Evolutionary conservation across 2,329 filamentous ascomycete species (phyloP).

Genomic region (Diaporthe aspalathi): DNA sequence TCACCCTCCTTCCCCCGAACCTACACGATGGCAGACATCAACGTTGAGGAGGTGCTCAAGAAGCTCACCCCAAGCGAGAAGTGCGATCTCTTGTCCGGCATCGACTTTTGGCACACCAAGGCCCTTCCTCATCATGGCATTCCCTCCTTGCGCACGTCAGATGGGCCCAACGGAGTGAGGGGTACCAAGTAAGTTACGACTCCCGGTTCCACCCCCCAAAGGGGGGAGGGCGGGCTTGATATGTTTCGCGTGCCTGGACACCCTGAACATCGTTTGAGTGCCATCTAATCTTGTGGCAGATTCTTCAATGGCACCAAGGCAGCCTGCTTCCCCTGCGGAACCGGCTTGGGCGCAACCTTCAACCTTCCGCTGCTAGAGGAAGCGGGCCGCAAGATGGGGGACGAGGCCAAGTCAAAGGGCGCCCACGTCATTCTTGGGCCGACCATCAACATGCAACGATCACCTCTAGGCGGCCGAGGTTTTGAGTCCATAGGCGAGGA

Average conservation of each 20-base stretch:
- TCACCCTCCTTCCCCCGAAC: background rate
- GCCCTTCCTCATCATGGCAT: slow-evolving; percentile 69
- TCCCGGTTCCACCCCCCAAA: no score
- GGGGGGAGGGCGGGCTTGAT: background rate
- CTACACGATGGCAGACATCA: slow-evolving; percentile 60
- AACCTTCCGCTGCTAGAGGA: slow-evolving; percentile 64
- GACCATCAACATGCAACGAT: slow-evolving; percentile 72
- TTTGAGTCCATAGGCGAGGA: slow-evolving; percentile 71
- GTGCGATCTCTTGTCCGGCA: slow-evolving; percentile 64
- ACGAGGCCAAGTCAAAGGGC: slow-evolving; percentile 66
- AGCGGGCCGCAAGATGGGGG: slow-evolving; percentile 63
- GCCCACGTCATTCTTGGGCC: slow-evolving; percentile 70
- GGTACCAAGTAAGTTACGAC: slow-evolving; percentile 61
- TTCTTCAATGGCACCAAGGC: slow-evolving; percentile 74
- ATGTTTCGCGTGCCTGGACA: no score
- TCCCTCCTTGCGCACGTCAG: slow-evolving; percentile 73
- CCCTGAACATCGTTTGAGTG: background rate
- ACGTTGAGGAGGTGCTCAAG: slow-evolving; percentile 65
- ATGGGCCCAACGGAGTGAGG: slow-evolving; percentile 77
- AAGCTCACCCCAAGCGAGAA: slow-evolving; percentile 66
- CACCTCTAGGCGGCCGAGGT: slow-evolving; percentile 68
- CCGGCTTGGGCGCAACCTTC: slow-evolving; percentile 68
- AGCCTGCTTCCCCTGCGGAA: slow-evolving; percentile 71
- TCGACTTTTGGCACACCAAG: slow-evolving; percentile 78
- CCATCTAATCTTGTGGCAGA: background rate